These are phyloP conservation scores for Cytospora mali DNA, from an alignment of 2,329 filamentous ascomycete genomes.

Conservation along the genomic window DNA sequence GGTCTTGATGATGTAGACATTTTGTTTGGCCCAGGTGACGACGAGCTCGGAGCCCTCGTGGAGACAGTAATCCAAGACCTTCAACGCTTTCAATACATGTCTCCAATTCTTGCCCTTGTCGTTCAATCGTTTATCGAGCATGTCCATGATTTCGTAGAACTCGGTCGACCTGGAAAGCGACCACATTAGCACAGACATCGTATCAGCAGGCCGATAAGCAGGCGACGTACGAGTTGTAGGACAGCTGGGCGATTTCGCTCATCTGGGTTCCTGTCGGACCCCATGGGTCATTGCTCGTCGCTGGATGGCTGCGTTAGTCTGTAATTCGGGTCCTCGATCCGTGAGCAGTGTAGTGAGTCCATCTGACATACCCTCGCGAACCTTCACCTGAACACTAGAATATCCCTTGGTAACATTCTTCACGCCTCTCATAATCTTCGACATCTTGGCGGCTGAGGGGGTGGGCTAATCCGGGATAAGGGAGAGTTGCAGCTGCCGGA, in stretches of 20 bases:
- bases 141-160: constrained; percentile 99
- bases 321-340: constrained; percentile 10
- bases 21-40: constrained; percentile 97
- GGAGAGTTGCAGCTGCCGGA: background rate
- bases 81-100: constrained; percentile 95
- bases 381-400: constrained; percentile 94
- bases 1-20: constrained; percentile 98
- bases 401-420: constrained; percentile 99
- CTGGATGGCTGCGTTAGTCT: constrained; percentile 53
- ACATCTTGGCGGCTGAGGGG: constrained; percentile 64
- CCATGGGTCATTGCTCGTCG: constrained; percentile 98
- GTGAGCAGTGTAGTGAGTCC: constrained; percentile 3
- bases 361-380: constrained; percentile 79
- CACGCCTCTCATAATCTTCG: constrained; percentile 93
- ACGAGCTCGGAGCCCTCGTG: constrained; percentile 96
- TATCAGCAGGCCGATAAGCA: background rate
- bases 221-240: constrained; percentile 84
- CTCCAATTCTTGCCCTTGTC: constrained; percentile 99
- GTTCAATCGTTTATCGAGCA: constrained; percentile 97
- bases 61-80: constrained; percentile 96
- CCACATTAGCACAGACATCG: constrained; percentile 14
- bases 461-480: background rate
- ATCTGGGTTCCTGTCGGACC: constrained; percentile 97
- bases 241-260: constrained; percentile 97
- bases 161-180: constrained; percentile 72